Evolutionary conservation across 1,284 basidiomycete genomes (phyloP), one percentile per base, ranked within the genome.

Genomic region (Cutaneotrichosporon arboriforme): DNA sequence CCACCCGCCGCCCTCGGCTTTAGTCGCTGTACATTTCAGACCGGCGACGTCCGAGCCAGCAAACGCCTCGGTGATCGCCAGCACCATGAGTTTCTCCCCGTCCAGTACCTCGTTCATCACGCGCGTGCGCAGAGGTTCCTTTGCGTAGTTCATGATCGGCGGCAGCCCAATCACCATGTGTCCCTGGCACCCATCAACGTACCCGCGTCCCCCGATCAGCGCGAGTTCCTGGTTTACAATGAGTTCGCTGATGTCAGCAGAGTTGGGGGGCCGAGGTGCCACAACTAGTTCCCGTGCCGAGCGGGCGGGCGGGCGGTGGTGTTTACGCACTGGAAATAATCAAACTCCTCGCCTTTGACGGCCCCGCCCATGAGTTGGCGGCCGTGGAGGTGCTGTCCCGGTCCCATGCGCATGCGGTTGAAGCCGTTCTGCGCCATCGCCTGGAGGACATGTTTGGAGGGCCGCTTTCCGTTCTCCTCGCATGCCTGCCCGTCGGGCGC

Each of bases 11-110:
- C 89, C 90, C 58, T 85, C 83, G 36, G 81, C 85, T 72, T 90
- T 87, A 45, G 79, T 82, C 12, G 93, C 93, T 4, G 83, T 87
- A 14, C 88, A 92, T 68, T 85, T 81, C 50, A 91, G 74, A 18
- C 88, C 87, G 68, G 85, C 82, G 23, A 97, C 90, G 69, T 96
- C 91, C 58, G 87, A 89, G 8, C 92, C 92, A 4, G 92, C 93
- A 63, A 88, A 89, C 0, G 93, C 90, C 73, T 89, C 87, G n/a
- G 83, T 82, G 59, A 97, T 87, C 26, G 93, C 93, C 48, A 97
- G 80, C 61, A 84, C 75, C 67, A 83, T 82, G 56, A 90, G 90
- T 73, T 87, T 73, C 40, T 73, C 51, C n/a, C 68, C 90, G n/a
- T 81, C 77, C 40, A 97, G 78, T 4, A 93, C 83, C 22, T 90